Conservation (phyloP, 257 asterid species). For the Gentiana straminea region DNA sequence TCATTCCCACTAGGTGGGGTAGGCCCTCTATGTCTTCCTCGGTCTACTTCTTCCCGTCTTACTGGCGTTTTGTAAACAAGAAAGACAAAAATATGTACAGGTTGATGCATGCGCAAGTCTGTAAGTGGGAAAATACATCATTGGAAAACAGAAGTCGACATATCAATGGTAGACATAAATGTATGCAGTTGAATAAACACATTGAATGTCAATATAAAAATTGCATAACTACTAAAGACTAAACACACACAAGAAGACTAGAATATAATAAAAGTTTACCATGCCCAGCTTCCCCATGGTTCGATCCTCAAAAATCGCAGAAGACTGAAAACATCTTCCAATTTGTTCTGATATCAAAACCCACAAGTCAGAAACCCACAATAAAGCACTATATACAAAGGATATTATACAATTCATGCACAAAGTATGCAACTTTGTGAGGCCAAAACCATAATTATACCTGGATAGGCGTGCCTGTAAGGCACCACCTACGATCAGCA, state of each 20-base stretch:
- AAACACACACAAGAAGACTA: slow-evolving; percentile 6
- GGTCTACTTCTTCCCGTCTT: too few species aligned
- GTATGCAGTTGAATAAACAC: too few species aligned
- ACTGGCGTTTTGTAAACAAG: too few species aligned
- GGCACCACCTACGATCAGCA: slow-evolving; percentile 96
- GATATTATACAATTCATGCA: neutral
- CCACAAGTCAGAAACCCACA: slow-evolving; percentile 12
- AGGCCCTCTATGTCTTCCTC: too few species aligned
- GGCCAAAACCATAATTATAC: slow-evolving; percentile 21
- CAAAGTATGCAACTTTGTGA: neutral
- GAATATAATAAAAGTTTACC: slow-evolving; percentile 41
- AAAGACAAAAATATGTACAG: too few species aligned
- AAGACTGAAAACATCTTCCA: slow-evolving; percentile 91
- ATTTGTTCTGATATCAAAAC: slow-evolving; percentile 59
- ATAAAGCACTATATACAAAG: neutral
- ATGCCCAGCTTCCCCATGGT: slow-evolving; percentile 99
- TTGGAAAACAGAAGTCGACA: too few species aligned
- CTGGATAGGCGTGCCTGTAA: slow-evolving; percentile 99
- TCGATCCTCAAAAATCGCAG: slow-evolving; percentile 93
- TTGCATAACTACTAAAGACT: slow-evolving; percentile 6
- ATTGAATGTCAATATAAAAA: neutral
- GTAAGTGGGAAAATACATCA: too few species aligned
- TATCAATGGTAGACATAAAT: too few species aligned
- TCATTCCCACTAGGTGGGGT: too few species aligned
- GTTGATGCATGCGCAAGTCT: too few species aligned